A percentile compares a stretch with the other conserved stretches of the same genome.
These are phyloP conservation scores for Cubamyces lactineus DNA, from an alignment of 768 basidiomycete species.

Conservation along the genomic window DNA sequence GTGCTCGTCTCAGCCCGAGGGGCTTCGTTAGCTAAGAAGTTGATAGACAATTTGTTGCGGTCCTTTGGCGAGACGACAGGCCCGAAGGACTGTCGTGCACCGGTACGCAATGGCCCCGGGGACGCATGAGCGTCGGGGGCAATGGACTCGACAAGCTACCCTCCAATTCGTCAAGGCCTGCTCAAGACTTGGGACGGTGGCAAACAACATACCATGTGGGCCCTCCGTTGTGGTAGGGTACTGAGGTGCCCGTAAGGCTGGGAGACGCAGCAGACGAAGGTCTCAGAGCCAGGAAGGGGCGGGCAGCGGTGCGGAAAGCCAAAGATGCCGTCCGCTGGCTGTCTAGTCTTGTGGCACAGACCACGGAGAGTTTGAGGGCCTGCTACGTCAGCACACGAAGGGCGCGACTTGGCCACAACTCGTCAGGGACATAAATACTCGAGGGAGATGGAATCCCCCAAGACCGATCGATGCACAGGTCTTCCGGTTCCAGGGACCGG, in stretches of 20 bases:
- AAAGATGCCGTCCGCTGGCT: conserved; percentile 5
- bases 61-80: conserved; percentile 19
- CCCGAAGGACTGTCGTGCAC: not conserved
- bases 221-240: not conserved
- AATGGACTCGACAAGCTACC: not conserved
- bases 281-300: not conserved
- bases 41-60: conserved; percentile 23
- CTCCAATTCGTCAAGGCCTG: not conserved
- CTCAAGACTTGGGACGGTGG: too few relatives aligned
- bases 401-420: conserved; percentile 20
- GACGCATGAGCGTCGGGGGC: conserved; percentile 9
- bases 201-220: not conserved
- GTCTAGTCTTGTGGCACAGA: conserved; percentile 8
- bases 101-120: conserved; percentile 1
- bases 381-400: conserved; percentile 24
- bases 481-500: conserved; percentile 23
- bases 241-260: not conserved
- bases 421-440: conserved; percentile 21
- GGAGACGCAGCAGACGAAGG: not conserved
- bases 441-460: conserved; percentile 6
- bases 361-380: not conserved
- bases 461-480: conserved; percentile 20
- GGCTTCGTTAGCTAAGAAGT: conserved; percentile 17
- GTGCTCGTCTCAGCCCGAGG: conserved; percentile 2
- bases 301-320: not conserved